phyloP scores from a whole-genome alignment of 805 yeast genomes.

The Brettanomyces bruxellensis region DNA sequence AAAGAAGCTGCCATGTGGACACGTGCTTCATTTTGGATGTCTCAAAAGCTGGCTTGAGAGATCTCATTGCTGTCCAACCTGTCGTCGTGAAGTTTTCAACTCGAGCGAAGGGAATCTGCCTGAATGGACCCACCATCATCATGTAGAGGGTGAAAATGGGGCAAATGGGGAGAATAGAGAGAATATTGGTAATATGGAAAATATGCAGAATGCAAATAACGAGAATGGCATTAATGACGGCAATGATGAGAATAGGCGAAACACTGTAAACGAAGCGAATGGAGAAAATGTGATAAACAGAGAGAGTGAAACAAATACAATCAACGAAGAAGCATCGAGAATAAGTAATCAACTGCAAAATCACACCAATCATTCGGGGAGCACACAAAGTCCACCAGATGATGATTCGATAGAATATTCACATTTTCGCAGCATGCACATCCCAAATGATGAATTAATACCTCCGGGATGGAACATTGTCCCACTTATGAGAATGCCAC shows the following conservation, averaged over 20 bases:
- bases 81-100: conserved; percentile 61
- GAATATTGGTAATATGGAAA: not conserved
- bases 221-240: conserved; percentile 2
- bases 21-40: conserved; percentile 83
- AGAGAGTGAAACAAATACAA: not conserved
- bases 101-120: conserved; percentile 5
- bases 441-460: conserved; percentile 16
- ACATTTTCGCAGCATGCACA: not conserved
- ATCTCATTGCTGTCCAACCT: conserved; percentile 89
- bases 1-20: conserved; percentile 75
- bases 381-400: too few species aligned
- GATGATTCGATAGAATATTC: too few species aligned
- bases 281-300: not conserved
- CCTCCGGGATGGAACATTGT: conserved; percentile 16
- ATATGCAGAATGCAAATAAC: not conserved
- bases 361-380: too few species aligned
- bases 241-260: not conserved
- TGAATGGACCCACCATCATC: conserved; percentile 2
- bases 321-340: not conserved
- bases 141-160: not conserved
- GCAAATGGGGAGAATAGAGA: conserved; percentile 2
- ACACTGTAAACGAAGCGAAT: not conserved
- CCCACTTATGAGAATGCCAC: too few species aligned
- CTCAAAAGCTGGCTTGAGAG: conserved; percentile 88
- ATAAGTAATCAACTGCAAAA: too few species aligned